These are phyloP conservation scores for Bretziella fagacearum DNA, from an alignment of 2,329 filamentous ascomycete species.

Conservation along the genomic window DNA sequence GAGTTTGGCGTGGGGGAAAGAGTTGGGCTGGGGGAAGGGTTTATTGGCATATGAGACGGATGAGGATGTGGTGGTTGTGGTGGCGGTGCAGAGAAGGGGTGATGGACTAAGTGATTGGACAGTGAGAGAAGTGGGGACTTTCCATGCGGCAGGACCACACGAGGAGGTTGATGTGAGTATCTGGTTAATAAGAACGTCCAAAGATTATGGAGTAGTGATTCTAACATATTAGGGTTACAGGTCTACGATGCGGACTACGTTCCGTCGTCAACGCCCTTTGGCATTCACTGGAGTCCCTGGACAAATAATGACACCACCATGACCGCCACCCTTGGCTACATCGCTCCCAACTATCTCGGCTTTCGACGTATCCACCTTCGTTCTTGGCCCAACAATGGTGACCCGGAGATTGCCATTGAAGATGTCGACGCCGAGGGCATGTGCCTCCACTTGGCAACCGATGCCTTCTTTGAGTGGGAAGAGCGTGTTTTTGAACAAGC, in stretches of 20 bases:
- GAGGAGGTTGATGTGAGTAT: slow-evolving; percentile 20
- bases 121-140: slow-evolving; percentile 33
- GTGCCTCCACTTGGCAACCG: slow-evolving; percentile 33
- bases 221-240: background rate
- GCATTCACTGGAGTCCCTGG: slow-evolving; percentile 40
- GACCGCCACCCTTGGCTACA: slow-evolving; percentile 32
- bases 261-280: slow-evolving; percentile 32
- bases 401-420: slow-evolving; percentile 25
- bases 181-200: background rate
- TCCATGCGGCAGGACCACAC: slow-evolving; percentile 23
- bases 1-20: slow-evolving; percentile 36
- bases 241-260: slow-evolving; percentile 31
- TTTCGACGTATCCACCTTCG: slow-evolving; percentile 33
- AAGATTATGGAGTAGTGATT: too few relatives aligned
- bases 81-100: slow-evolving; percentile 26
- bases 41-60: slow-evolving; percentile 38
- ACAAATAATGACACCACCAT: slow-evolving; percentile 16
- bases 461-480: slow-evolving; percentile 41
- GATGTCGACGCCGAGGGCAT: slow-evolving; percentile 28
- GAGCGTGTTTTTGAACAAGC: slow-evolving; percentile 30
- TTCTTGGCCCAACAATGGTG: slow-evolving; percentile 22
- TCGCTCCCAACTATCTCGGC: slow-evolving; percentile 35
- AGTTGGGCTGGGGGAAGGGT: slow-evolving; percentile 25
- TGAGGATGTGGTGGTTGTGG: slow-evolving; percentile 31
- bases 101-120: slow-evolving; percentile 26